Evolutionary conservation across 495 filamentous ascomycete genomes (phyloP), one percentile per base, ranked within the genome.

Genomic region (Xylaria cubensis): DNA sequence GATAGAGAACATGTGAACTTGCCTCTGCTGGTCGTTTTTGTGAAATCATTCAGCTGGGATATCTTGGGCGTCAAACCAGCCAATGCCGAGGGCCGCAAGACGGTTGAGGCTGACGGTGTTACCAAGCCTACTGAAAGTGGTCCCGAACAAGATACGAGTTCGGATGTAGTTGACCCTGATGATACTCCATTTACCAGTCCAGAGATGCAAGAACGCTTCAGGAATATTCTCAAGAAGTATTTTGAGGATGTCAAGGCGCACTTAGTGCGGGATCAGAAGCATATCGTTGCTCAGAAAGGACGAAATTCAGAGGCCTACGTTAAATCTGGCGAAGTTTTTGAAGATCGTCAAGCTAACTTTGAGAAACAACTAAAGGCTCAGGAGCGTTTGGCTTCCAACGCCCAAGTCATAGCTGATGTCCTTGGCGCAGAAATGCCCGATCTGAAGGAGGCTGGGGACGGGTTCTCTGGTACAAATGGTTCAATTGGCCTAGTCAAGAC

Each of bases 251-350:
- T 98, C 79, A 97, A 96, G 80, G 81, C 86, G 7, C 96, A 98
- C 81, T 87, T 99, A 34, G 79, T 96, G 58, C 91, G 92, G 7
- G 95, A 98, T 74, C 96, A 99, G 77, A 94, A 95, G 81, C 90
- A 91, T 8, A 90, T 98, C 46, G 86, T 88, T 70, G 86, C 84
- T 32, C 96, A 99, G 81, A 92, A 91, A 61, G 92, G 93, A 70
- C 94, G 95, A 62, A 98, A 99, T 84, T 94, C 97, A 3, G 96
- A 99, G 80, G 96, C 95, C 7, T 99, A 99, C 78, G 94, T 99
- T 74, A 97, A 97, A 78, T 98, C 97, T 53, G 96, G 96, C 17
- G 96, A 99, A 77, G 95, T 99, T 55, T 99, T 99, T 74, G 96
- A 99, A 78, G 96, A 99, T 77, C 93, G 96, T 21, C 96, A 99